Base-by-base conservation (phyloP, 345 rosid genomes). In the Salix viminalis region DNA sequence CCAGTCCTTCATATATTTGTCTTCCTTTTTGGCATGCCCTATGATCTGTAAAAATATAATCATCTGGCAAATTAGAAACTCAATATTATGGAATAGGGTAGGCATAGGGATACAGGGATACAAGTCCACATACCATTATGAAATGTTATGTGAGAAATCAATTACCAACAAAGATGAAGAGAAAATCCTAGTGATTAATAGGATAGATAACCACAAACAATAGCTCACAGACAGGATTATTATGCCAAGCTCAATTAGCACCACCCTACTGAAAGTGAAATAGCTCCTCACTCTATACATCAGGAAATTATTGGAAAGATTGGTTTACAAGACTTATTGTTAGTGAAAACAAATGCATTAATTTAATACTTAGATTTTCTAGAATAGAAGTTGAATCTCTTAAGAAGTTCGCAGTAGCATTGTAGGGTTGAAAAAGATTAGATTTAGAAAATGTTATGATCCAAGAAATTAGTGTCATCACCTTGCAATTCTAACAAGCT, bases 21-120 rank as follows among this genome's bases (percentile, higher is more conserved):
- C 52, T 76, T 76, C 75, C 88, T 72, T 83, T 69, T 85, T 84
- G 81, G 86, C 99, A 95, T 28, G 83, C 79, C 30, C 72, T 85
- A 76, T 95, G 99, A 91, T 88, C 99, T 95, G 89, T 80, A 84
- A 58, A 52, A 68, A 70, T 32, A 66, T 62, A 74, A 72, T 76
- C 21, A 68, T 68, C 77, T 67, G 62, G 70, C 75, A 78, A 58
- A 67, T 54, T 60, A 67, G 81, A 66, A 70, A 77, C n/a, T 66
- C 44, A 65, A 72, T 58, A 21, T n/a, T 71, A 24, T 34, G n/a
- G 41, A 54, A 76, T 52, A 71, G 67, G 56, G 39, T 70, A 67
- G 52, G 34, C 19, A 21, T 42, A 39, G 26, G 41, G 46, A 13
- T 54, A 16, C 67, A 39, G 26, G 39, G 46, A 13, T 54, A 16